Percentiles rank a stretch among this genome's conserved stretches.
Evolutionary conservation across 2,329 filamentous ascomycete genomes (phyloP).

Genomic region (Peltaster fructicola): DNA sequence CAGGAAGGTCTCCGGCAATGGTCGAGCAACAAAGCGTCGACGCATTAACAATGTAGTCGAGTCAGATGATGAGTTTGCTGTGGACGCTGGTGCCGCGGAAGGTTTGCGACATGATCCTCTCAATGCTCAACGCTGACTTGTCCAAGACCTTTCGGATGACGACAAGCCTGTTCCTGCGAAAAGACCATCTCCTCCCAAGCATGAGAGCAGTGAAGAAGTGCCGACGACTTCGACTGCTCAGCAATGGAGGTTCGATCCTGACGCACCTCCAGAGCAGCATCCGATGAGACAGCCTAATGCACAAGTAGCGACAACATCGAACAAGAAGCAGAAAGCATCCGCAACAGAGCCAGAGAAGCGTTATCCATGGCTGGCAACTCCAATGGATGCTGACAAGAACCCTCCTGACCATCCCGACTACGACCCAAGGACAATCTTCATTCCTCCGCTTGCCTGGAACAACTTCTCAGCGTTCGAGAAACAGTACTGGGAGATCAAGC

Average conservation of each 20-base stretch:
- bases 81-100: slow-evolving; percentile 38
- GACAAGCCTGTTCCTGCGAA: slow-evolving; percentile 37
- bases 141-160: slow-evolving; percentile 69
- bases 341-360: slow-evolving; percentile 68
- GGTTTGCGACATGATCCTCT: too few relatives aligned
- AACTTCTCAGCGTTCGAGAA: slow-evolving; percentile 91
- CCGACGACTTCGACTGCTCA: slow-evolving; percentile 51
- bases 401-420: slow-evolving; percentile 68
- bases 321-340: slow-evolving; percentile 47
- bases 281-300: slow-evolving; percentile 26
- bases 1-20: slow-evolving; percentile 30
- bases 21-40: slow-evolving; percentile 36
- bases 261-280: slow-evolving; percentile 35
- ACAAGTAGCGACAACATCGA: slow-evolving; percentile 17
- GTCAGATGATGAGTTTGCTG: slow-evolving; percentile 52
- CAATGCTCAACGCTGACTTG: too few relatives aligned
- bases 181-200: slow-evolving; percentile 35
- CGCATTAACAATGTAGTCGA: slow-evolving; percentile 45
- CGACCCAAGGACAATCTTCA: slow-evolving; percentile 77
- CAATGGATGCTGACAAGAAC: slow-evolving; percentile 70
- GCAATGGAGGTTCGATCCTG: slow-evolving; percentile 63
- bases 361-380: slow-evolving; percentile 77
- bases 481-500: slow-evolving; percentile 99
- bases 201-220: slow-evolving; percentile 35
- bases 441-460: slow-evolving; percentile 61